Base-by-base conservation (phyloP, 2,329 filamentous ascomycete genomes). In the Grosmannia serpens region DNA sequence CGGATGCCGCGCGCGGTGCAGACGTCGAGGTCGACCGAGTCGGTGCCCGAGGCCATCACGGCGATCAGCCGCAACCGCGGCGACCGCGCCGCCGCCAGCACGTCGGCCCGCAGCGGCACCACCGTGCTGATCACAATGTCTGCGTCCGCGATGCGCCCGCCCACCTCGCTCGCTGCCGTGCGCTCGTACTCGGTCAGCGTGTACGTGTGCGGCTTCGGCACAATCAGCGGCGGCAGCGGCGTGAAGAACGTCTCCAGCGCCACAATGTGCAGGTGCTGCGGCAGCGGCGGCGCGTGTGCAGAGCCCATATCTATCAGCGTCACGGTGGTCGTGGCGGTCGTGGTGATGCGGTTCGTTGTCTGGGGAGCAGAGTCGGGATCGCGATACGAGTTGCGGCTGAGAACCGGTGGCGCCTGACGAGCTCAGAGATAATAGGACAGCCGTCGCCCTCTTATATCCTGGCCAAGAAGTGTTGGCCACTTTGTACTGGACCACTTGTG, bases 111-210 rank as follows among this genome's bases (percentile, higher is more conserved):
- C 29, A 75, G 59, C 10, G 67, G 70, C 4, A 69, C 59, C 0
- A 69, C 61, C 0, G 69, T 71, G 46, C 67, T 64, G 56, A 75
- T 67, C 11, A 71, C 62, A 8, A 76, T 65, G 58, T 71, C 68
- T 35, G 72, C 73, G 56, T 71, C 69, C 8, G 55, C 38, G 41
- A 74, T 67, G 46, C 71, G 64, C 50, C 64, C 64, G 7, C 65
- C 61, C 5, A 71, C 59, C 57, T 71, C 60, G 15, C 62, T 64
- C 2, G 63, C 53, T 5, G 56, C 29, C 17, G 70, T 69, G 26
- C 64, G 59, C 41, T 61, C 44, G 62, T 71, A 69, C 50, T 63
- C 56, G 29, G 61, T 62, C 17, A 72, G 61, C 31, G 65, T 63
- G 62, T 63, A 70, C 8, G 70, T 71, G 61, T 70, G 59, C 4